phyloP scores from a whole-genome alignment of 2,329 filamentous ascomycete genomes.

The Pestalotiopsis sp. region DNA sequence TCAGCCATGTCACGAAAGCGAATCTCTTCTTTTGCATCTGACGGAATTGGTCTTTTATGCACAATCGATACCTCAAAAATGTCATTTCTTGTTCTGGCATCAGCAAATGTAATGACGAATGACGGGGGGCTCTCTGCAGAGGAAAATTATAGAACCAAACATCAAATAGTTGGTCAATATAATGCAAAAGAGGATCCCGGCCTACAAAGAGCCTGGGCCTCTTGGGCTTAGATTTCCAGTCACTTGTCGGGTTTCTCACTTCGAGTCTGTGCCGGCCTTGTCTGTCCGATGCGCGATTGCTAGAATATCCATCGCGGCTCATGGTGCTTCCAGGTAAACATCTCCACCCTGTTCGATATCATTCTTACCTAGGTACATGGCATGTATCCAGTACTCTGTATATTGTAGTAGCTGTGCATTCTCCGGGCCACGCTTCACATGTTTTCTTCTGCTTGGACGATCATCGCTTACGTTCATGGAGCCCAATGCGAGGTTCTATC shows the following conservation, averaged over 20 bases:
- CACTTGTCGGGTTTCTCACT: background rate
- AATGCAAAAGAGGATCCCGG: background rate
- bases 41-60: conserved; percentile 20
- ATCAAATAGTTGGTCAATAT: conserved; percentile 2
- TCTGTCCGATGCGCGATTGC: no score
- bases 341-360: no score
- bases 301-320: no score
- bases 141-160: conserved; percentile 16
- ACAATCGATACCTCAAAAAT: conserved; percentile 29
- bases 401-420: no score
- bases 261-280: no score
- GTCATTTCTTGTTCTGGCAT: conserved; percentile 21
- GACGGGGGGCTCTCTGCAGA: conserved; percentile 10
- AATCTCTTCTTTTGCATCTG: background rate
- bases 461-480: no score
- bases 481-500: no score
- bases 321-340: no score
- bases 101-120: conserved; percentile 20
- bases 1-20: background rate
- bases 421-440: no score
- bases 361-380: no score
- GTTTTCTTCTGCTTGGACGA: no score
- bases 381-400: no score
- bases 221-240: background rate
- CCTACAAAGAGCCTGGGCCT: background rate